Evolutionary conservation across 2,329 filamentous ascomycete species (phyloP).

Genomic region (Botrytis paeoniae): DNA sequence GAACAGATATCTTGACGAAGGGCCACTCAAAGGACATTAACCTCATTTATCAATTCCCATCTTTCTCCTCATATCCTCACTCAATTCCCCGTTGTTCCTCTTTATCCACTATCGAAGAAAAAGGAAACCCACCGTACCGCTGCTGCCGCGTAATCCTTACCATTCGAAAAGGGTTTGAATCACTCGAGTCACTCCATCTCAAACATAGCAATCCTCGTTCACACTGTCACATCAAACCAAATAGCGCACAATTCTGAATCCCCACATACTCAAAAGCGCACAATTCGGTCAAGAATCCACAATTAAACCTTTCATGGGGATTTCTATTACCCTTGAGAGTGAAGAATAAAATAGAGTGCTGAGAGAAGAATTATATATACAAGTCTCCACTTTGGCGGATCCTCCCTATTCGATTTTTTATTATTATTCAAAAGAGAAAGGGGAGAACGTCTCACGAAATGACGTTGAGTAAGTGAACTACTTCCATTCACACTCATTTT

Average conservation of each 20-base stretch:
- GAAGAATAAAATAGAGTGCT: background rate
- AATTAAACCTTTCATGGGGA: slow-evolving; percentile 11
- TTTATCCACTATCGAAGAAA: background rate
- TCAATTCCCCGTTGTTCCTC: background rate
- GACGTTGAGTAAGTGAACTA: slow-evolving; percentile 19
- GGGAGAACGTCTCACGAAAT: slow-evolving; percentile 13
- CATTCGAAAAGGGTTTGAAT: background rate
- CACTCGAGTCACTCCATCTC: slow-evolving; percentile 7
- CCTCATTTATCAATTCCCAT: background rate
- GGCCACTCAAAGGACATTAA: background rate
- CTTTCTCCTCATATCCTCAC: background rate
- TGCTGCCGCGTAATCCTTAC: slow-evolving; percentile 9
- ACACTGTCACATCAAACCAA: background rate
- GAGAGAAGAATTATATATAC: background rate
- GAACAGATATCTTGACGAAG: background rate
- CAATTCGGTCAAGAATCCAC: slow-evolving; percentile 10
- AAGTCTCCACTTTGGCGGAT: slow-evolving; percentile 13
- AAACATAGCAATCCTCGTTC: slow-evolving; percentile 1
- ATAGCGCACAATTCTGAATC: slow-evolving; percentile 19
- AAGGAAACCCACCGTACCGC: background rate
- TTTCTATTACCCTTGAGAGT: background rate
- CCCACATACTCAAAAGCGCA: slow-evolving; percentile 4
- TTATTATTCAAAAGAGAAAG: slow-evolving; percentile 1
- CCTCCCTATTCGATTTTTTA: slow-evolving; percentile 17
- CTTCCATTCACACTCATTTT: background rate